A percentile compares a stretch with the other conserved stretches of the same genome.
These are phyloP conservation scores for Phialocephala sp. DNA, from an alignment of 2,329 filamentous ascomycete species.

Conservation along the genomic window DNA sequence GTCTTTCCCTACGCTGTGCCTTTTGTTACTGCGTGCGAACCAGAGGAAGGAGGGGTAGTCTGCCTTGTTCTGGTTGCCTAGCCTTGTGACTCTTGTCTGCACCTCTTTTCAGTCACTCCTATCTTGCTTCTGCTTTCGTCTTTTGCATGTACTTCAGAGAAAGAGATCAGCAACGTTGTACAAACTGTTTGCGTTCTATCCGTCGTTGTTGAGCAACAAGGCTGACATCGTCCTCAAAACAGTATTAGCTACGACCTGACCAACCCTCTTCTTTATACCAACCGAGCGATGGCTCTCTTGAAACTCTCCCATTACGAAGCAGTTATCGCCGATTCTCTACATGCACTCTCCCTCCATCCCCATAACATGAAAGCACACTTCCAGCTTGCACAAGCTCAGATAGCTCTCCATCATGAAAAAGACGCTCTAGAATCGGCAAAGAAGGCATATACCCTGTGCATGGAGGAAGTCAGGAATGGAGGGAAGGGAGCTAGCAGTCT, in stretches of 20 bases:
- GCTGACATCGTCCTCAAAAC: conserved; percentile 14
- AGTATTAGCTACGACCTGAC: conserved; percentile 79
- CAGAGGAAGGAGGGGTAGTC: neutral
- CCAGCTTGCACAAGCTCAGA: conserved; percentile 82
- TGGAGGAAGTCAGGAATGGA: conserved; percentile 68
- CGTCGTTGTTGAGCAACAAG: neutral
- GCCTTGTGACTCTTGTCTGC: conserved; percentile 7
- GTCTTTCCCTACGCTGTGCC: neutral
- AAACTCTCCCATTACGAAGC: conserved; percentile 75
- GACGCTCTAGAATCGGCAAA: conserved; percentile 74
- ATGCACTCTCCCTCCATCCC: conserved; percentile 61
- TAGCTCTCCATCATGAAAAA: conserved; percentile 73
- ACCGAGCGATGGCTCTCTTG: conserved; percentile 83
- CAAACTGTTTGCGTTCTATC: neutral
- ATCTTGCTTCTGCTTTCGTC: neutral
- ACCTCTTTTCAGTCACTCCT: conserved; percentile 7
- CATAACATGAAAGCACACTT: conserved; percentile 78
- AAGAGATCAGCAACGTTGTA: no score
- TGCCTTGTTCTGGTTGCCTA: neutral
- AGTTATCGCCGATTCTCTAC: conserved; percentile 77
- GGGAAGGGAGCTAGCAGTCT: conserved; percentile 78
- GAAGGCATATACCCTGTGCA: conserved; percentile 74
- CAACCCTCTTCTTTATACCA: conserved; percentile 84
- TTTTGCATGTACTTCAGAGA: conserved; percentile 2
- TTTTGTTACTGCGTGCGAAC: neutral